Evolutionary conservation across 164 flowering plant species (phyloP), one percentile per base, ranked within the genome.

Genomic region (Santalum album): DNA sequence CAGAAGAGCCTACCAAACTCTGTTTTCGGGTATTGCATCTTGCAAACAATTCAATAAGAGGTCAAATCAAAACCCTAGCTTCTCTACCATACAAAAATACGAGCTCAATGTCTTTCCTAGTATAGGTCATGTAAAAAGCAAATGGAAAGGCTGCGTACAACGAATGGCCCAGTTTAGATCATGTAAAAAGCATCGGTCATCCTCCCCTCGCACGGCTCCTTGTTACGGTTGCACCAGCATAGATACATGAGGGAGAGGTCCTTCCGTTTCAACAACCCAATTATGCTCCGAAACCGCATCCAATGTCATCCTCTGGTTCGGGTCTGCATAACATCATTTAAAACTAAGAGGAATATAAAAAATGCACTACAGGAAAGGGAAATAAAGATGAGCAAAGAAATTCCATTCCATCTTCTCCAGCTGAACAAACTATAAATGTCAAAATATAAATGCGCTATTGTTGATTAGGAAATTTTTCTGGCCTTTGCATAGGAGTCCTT

Each of bases 401-500:
- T 29, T 29, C 9, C 4, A 29, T 3, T 29, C 9, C 34, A 4
- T 29, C 6, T 29, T 4, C 34, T 4, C 34, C 4, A 9, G 6
- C 34, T 29, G 9, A 29, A 29, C 34, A 29, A 3, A 29, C 4
- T 4, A 9, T 3, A 29, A 29, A 29, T 9, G 9, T 4, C 4
- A 29, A 29, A 29, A 29, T 3, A 29, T 4, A 29, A 29, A 29
- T 3, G 9, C 4, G 34, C 4, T 3, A 29, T 3, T 3, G 9
- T 42, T n/a, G 18, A 2, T 40, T 26, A 12, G 26, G 14, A 25
- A 18, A 56, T 15, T 19, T 35, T 27, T 40, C 80, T 22, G 14
- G 80, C 97, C 97, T 86, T 86, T 90, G 79, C 87, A 82, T 20
- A 90, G 92, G 65, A 90, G 78, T 16, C 95, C 92, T 60, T 78